Percentiles rank a stretch among this genome's conserved stretches.
Evolutionary conservation across 2,329 filamentous ascomycete genomes (phyloP).

Genomic region (Cryphonectria radicalis): DNA sequence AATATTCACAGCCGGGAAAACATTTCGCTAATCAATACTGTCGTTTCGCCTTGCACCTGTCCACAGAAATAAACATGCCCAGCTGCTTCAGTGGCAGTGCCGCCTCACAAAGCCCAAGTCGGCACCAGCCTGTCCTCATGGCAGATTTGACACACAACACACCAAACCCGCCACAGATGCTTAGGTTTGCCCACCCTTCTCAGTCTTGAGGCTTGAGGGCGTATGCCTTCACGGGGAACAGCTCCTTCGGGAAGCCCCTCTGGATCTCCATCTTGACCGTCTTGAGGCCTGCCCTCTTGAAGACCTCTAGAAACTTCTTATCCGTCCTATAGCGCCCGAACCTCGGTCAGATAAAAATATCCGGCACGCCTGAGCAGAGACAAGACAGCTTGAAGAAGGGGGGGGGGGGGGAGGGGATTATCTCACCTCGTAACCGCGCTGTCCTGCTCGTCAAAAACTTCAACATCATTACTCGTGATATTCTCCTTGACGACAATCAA

Average conservation of each 20-base stretch:
- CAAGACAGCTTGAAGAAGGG: background rate
- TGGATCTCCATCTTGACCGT: constrained; percentile 75
- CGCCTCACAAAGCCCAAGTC: background rate
- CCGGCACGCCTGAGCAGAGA: background rate
- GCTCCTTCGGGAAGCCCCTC: constrained; percentile 67
- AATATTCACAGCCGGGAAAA: background rate
- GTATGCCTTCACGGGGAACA: constrained; percentile 79
- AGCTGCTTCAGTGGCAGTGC: background rate
- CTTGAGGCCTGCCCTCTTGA: constrained; percentile 68
- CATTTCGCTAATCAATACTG: background rate
- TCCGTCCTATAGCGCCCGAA: constrained; percentile 60
- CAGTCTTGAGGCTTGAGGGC: constrained; percentile 62
- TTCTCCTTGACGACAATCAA: constrained; percentile 84
- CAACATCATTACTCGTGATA: constrained; percentile 57
- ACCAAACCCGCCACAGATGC: background rate
- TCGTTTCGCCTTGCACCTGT: background rate
- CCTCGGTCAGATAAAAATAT: constrained; percentile 6
- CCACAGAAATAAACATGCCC: background rate
- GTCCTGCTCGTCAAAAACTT: constrained; percentile 77
- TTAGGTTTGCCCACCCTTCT: background rate
- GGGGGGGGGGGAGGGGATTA: constrained; percentile 13
- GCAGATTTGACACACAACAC: background rate
- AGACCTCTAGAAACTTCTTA: constrained; percentile 70
- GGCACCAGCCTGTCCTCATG: background rate
- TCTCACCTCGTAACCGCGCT: constrained; percentile 72